Evolutionary conservation across 257 asterid species (phyloP), one percentile per base, ranked within the genome.

Genomic region (Nicotiana obtusifolia): DNA sequence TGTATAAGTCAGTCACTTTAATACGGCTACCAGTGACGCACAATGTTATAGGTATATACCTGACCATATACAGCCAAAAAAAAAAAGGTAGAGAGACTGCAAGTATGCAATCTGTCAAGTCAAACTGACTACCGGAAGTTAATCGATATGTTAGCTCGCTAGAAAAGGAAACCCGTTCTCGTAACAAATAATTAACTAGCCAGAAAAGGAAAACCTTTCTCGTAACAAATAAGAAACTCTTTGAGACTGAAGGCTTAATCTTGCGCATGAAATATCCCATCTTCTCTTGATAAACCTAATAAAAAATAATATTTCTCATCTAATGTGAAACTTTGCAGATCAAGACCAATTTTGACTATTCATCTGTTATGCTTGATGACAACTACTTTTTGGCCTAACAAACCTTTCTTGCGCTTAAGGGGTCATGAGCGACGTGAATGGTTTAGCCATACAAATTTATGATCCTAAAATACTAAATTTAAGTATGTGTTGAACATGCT

Each of bases 1-100:
- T 16, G 61, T 60, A 24, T n/a, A 44, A 53, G 69, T 81, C 44
- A 73, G 47, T 73, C 80, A 44, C 68, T 82, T 56, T 54, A 56
- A 57, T 15, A 49, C 24, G 26, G 62, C 24, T 73, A 33, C 44
- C 41, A 73, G 41, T 47, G 79, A 24, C 49, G 41, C 62, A 49
- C 79, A 73, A 47, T 49, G 61, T 24, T 73, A 47, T 49, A 73
- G 62, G 44, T 47, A 15, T 15, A 73, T 22, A 49, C 6, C 52
- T 41, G 47, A 41, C 47, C 47, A 41, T 41, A 15, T 75, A 49
- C 41, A 49, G 62, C 30, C 44, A 71, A 44, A 57, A 44, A 22
- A 57, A 41, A 44, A 44, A 33, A 71, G 20, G 78, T 73, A 24
- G 37, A 49, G 24, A 14, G 41, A 37, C 24, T 44, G 78, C 60